Evolutionary conservation across 805 yeast species (phyloP), one percentile per base, ranked within the genome.

Genomic region (Hanseniaspora hatyaiensis): DNA sequence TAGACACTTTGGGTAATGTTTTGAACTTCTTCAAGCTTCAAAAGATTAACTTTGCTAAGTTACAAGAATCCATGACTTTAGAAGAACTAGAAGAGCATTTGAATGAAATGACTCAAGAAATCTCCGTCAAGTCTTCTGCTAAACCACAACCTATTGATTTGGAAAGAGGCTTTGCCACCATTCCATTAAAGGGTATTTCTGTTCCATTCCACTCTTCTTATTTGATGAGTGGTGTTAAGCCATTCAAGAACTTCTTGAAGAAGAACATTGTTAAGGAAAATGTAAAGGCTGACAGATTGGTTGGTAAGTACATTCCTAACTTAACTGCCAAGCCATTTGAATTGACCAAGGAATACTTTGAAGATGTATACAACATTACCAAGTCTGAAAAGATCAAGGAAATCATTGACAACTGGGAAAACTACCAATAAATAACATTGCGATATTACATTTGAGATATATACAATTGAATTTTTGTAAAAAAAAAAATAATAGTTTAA

Each of bases 131-230:
- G 64, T 76, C 95, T 15, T 47, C 66, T 46, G 95, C 83, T 51
- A 92, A 92, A 71, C 87, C 94, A 47, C 97, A 89, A 72, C 98
- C 98, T 58, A 85, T 92, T 64, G 94, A 87, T 49, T 74, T 94
- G 61, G 94, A 92, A 71, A 82, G 98, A 72, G 99, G 99, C 22
- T 89, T 85, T 59, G 97, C 99, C 34, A 89, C 92, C 60, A 92
- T 92, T 59, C 99, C 99, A 65, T 77, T 92, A 67, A 87, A 82
- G 74, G 98, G 98, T 59, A 92, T 92, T 56, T 86, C 96, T n/a
- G 99, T 92, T 64, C 99, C 99, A 53, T 92, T 92, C 96, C 99
- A 92, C 71, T 87, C 96, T 24, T 81, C 95, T n/a, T 92, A 94
- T 72, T 75, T 92, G 71, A 82, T 89, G 75, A 84, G 92, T 50